Evolutionary conservation across 2,329 filamentous ascomycete genomes (phyloP), one percentile per base, ranked within the genome.

Genomic region (Aspergillus melleus): DNA sequence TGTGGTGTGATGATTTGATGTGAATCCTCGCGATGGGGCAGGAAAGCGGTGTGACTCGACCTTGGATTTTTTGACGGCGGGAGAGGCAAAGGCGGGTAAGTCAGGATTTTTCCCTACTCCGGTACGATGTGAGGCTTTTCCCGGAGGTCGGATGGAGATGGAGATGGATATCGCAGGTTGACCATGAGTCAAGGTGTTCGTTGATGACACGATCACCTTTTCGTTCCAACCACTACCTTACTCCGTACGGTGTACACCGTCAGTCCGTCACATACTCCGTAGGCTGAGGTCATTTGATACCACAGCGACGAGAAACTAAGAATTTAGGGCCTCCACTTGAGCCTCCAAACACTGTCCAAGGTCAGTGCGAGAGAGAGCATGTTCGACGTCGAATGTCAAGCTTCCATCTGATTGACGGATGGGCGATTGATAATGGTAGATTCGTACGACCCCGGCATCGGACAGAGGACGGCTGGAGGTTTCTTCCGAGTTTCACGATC

Each of bases 21-120:
- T 26, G 32, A 26, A 24, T 16, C 36, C 14, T n/a, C 14, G 36
- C 14, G 36, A 39, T 55, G 60, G 64, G 59, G 68, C 65, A 58
- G 54, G 55, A 58, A 53, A 65, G 64, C 63, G 71, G 71, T 73
- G 71, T 72, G 68, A 65, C 63, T 61, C 61, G 11, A 36, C 14
- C 32, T 36, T 36, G 6, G 36, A 42, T 16, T 5, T 16, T 5
- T 42, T 42, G 36, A 42, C 16, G 12, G 61, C 61, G 62, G 60
- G 57, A 57, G 53, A 46, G 49, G 60, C 52, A 29, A 29, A 52
- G 30, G n/a, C 22, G 49, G 32, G 51, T 30, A 46, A n/a, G n/a
- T n/a, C 19, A 16, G 16, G 14, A 19, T 16, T 19, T 46, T 46
- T 19, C 12, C 19, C 16, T 46, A 19, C 42, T 20, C 19, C 42